A percentile compares a stretch with the other conserved stretches of the same genome.
Conservation (phyloP, 441 rosid species). For the Populus hybrid region DNA sequence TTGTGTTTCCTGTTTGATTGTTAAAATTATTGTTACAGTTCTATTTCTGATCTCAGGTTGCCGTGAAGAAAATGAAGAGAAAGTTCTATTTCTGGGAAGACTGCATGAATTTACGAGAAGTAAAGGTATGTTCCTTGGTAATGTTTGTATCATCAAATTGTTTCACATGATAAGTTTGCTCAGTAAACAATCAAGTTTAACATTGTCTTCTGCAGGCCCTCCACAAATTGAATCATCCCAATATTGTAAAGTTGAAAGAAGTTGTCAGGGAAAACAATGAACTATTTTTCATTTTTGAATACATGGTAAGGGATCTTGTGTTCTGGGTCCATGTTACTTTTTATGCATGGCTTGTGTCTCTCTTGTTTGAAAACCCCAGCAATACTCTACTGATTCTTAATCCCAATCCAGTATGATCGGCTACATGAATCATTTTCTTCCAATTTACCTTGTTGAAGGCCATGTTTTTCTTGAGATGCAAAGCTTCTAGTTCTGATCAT, state of each 20-base stretch:
- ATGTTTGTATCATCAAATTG: neutral
- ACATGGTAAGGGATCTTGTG: conserved; percentile 59
- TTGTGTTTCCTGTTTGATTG: conserved; percentile 1
- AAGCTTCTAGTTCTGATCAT: neutral
- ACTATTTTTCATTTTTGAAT: conserved; percentile 93
- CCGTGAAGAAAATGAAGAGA: conserved; percentile 95
- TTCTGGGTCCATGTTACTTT: neutral
- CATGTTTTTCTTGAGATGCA: neutral
- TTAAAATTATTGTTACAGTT: neutral
- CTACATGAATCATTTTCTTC: conserved; percentile 1
- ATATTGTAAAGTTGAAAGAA: conserved; percentile 91
- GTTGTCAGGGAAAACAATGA: conserved; percentile 86
- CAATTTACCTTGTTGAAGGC: neutral
- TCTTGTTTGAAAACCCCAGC: neutral
- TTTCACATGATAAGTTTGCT: neutral
- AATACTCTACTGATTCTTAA: conserved; percentile 1
- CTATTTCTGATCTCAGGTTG: conserved; percentile 51
- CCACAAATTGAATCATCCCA: conserved; percentile 81
- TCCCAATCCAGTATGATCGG: neutral
- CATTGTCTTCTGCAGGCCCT: conserved; percentile 63
- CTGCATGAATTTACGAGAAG: conserved; percentile 85
- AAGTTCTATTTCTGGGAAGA: conserved; percentile 94
- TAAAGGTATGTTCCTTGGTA: conserved; percentile 51
- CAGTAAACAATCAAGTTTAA: neutral
- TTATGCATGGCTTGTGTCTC: neutral